These are phyloP conservation scores for Actinomortierella ambigua DNA, from an alignment of 371 early-diverging fungal species.

Conservation along the genomic window DNA sequence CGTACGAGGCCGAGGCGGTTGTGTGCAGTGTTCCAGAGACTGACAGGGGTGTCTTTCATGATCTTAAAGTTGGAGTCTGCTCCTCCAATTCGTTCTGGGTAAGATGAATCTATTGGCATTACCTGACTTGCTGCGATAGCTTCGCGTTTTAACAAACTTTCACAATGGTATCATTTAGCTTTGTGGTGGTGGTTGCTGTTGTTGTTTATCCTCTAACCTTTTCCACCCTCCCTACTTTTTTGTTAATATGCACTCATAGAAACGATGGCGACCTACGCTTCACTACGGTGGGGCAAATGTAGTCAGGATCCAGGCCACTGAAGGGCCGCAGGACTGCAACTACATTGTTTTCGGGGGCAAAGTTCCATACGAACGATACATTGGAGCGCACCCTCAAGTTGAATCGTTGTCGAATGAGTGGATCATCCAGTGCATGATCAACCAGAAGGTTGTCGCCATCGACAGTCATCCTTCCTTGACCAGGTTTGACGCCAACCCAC, in stretches of 20 bases:
- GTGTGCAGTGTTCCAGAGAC: conserved; percentile 14
- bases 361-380: conserved; percentile 2
- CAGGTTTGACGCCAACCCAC: background rate
- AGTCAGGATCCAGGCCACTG: conserved; percentile 7
- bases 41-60: conserved; percentile 20
- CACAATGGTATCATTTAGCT: no score
- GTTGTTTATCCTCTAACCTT: no score
- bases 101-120: background rate
- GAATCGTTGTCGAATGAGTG: conserved; percentile 20
- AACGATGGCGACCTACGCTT: conserved; percentile 10
- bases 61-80: conserved; percentile 19
- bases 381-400: background rate
- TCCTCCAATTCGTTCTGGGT: conserved; percentile 2
- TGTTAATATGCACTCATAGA: conserved; percentile 1
- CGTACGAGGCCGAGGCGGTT: conserved; percentile 21
- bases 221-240: background rate
- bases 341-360: conserved; percentile 17
- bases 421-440: conserved; percentile 40
- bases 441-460: conserved; percentile 26
- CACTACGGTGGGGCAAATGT: conserved; percentile 22
- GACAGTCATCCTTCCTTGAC: conserved; percentile 20
- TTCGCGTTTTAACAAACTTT: no score
- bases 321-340: conserved; percentile 17
- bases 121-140: no score
- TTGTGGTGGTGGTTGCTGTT: no score